These are phyloP conservation scores for Daldinia concentrica DNA, from an alignment of 495 filamentous ascomycete genomes.

Conservation along the genomic window DNA sequence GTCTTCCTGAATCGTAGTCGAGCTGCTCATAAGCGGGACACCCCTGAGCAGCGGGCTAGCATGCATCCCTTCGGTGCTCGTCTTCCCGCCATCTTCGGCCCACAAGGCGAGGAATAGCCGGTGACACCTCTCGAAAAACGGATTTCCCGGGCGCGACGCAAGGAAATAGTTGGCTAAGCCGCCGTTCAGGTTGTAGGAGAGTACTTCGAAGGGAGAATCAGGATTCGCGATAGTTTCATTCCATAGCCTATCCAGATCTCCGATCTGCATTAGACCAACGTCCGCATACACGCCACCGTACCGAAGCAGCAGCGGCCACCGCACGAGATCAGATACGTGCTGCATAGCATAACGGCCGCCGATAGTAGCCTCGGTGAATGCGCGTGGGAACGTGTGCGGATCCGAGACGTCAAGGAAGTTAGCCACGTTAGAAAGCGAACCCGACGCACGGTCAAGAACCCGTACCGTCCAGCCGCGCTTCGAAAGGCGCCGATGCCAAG, in stretches of 20 bases:
- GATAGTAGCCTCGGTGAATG: conserved; percentile 59
- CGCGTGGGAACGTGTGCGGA: conserved; percentile 55
- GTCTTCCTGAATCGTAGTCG: conserved; percentile 12
- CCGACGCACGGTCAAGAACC: conserved; percentile 56
- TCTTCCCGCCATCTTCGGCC: conserved; percentile 58
- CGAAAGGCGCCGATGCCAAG: conserved; percentile 63
- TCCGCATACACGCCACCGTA: conserved; percentile 68
- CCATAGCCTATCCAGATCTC: conserved; percentile 64
- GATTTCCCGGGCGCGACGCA: conserved; percentile 51
- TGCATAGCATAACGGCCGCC: conserved; percentile 59
- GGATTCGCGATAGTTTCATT: conserved; percentile 56
- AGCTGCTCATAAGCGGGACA: conserved; percentile 49
- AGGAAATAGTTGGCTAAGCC: conserved; percentile 63
- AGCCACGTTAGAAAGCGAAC: conserved; percentile 57
- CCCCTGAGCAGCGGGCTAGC: conserved; percentile 56
- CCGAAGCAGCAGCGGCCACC: conserved; percentile 62
- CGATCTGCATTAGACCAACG: conserved; percentile 64
- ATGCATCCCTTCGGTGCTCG: conserved; percentile 63
- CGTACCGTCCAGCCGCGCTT: conserved; percentile 62
- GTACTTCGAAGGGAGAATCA: conserved; percentile 56
- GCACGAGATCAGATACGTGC: conserved; percentile 66
- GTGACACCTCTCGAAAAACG: conserved; percentile 61
- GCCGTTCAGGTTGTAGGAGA: conserved; percentile 56
- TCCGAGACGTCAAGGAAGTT: conserved; percentile 59
- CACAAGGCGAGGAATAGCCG: conserved; percentile 59